phyloP scores from a whole-genome alignment of 2,329 filamentous ascomycete species.

The Pestalotiopsis sp. region DNA sequence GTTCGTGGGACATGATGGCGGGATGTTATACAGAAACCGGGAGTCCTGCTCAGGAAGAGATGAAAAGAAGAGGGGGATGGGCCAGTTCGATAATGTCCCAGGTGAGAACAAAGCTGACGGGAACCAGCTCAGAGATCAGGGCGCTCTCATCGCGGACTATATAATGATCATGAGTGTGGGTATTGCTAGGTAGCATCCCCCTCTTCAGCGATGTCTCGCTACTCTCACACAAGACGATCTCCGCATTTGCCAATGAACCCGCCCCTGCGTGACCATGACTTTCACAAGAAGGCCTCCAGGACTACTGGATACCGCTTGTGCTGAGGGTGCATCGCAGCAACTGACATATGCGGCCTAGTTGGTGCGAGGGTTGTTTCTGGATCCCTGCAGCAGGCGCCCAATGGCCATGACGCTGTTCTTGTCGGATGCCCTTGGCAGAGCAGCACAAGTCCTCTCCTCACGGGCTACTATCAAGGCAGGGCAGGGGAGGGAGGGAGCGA shows the following conservation, averaged over 20 bases:
- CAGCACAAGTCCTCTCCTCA: background rate
- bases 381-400: background rate
- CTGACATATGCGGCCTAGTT: background rate
- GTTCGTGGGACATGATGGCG: background rate
- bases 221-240: background rate
- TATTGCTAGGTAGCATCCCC: background rate
- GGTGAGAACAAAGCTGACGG: background rate
- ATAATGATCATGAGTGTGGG: background rate
- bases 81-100: background rate
- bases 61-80: background rate
- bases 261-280: background rate
- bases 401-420: background rate
- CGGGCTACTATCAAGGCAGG: background rate
- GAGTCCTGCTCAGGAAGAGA: background rate
- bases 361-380: background rate
- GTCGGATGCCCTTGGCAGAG: background rate
- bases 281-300: background rate
- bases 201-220: background rate
- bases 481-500: background rate
- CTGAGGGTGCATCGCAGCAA: conserved; percentile 1
- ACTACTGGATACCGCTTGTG: background rate
- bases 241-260: background rate
- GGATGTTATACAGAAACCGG: background rate
- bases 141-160: background rate
- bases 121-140: background rate